Evolutionary conservation across 768 basidiomycete species (phyloP), one percentile per base, ranked within the genome.

Genomic region (Fistulinella prunicolor): DNA sequence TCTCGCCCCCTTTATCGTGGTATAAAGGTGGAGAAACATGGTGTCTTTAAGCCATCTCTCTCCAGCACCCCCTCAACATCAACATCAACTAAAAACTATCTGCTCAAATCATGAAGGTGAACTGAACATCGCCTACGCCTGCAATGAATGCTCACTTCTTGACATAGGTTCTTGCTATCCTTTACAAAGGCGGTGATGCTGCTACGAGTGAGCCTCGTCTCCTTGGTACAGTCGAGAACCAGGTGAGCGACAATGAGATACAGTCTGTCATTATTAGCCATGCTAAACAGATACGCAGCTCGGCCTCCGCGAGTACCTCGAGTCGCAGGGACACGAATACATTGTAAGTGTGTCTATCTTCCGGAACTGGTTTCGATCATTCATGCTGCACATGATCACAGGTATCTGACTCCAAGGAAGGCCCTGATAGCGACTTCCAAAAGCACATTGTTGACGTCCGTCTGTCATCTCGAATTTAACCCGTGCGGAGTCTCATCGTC

Each of bases 381-480:
- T 52, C 49, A 55, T 53, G 17, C 28, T 23, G 19, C 30, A 34
- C 44, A 7, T 32, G 43, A 46, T 51, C 28, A 38, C 55, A 86
- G 85, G 85, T 88, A 41, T 82, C 85, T 20, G 83, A 82, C 68
- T 80, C 79, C 74, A 93, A 93, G 68, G 91, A 93, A 63, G 91
- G 90, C 22, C 71, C 84, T 8, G 77, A 85, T 65, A 87, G 85
- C 46, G 83, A 78, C 57, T 90, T 93, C 74, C 82, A 89, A 65
- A 90, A 88, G 67, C 78, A 93, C 67, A 77, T 93, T 46, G 77
- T 78, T 39, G 87, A 89, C 65, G 88, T 89, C 63, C 44, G 85
- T 70, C 35, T 13, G 38, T 38, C 21, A 7, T 40, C 3, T 30
- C 34, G 32, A 28, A 42, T 38, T 9, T n/a, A 19, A 26, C 42